Evolutionary conservation across 2,329 filamentous ascomycete genomes (phyloP), one percentile per base, ranked within the genome.

Genomic region (Nemania abortiva): DNA sequence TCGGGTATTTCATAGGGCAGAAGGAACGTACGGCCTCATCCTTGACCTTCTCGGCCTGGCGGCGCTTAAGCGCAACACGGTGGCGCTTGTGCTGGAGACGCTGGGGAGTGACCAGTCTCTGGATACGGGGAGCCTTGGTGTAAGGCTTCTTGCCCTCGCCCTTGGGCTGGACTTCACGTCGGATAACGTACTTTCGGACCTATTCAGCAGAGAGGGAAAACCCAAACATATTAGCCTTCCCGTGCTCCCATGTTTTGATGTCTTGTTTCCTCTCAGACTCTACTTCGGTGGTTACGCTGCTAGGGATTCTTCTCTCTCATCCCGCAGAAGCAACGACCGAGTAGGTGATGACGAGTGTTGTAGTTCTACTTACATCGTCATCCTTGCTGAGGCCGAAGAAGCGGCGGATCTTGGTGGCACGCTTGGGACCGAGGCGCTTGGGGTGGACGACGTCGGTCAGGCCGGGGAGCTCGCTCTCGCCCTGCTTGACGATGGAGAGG

Each of bases 381-480:
- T 98, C 95, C 95, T 98, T 98, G 93, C 92, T 95, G 90, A 99
- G 93, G 88, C 94, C 91, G 89, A 98, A 99, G 92, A 99, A 99
- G 84, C 91, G 92, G 86, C 95, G 94, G 88, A 99, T 98, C 94
- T 98, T 99, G 88, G 94, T 97, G 83, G 96, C 96, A 82, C 96
- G 93, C 95, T 99, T 99, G 88, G 96, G 96, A 80, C 96, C 96
- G 82, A 99, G 93, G 81, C 96, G 93, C 93, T 99, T 99, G 86
- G 96, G 96, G 90, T 97, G 93, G 82, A 98, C 94, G 84, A 92
- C 90, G 85, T 99, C 96, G 88, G 96, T 99, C 77, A 99, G 87
- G 81, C 96, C 96, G 84, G 96, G 95, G 83, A 99, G 91, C 73
- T 98, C 95, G 78, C 82, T 84, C 74, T 99, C 96, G 81, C 96